Base-by-base conservation (phyloP, 148 eudicot genomes). In the Vaccinium macrocarpon region DNA sequence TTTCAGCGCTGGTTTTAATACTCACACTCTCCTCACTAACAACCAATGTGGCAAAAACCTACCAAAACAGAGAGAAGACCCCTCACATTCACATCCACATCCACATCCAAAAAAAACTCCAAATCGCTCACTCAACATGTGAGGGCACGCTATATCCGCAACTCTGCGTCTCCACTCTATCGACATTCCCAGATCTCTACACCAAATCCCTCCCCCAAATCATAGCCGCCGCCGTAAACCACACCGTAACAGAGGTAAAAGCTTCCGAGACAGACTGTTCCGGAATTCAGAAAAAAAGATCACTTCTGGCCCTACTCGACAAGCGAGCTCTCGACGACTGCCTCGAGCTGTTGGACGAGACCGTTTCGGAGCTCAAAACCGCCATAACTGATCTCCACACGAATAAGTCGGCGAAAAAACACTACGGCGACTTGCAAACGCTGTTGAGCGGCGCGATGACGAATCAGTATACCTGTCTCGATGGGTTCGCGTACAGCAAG, bases 391-490 rank as follows among this genome's bases (percentile, higher is more conserved):
- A 90, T n/a, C 90, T 92, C 27, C 80, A 90, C 5, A 16, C 59
- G 0, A 78, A 85, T 16, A 80, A 59, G 46, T 76, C 86, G 49
- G 72, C 79, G 70, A 12, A 57, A 12, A 84, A 74, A 23, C 84
- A 90, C 38, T 88, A 83, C 86, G 50, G 82, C 10, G 88, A 90
- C 55, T 61, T 94, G 48, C 89, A 84, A 56, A 91, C 97, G 0
- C 83, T 90, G 1, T 81, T 96, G 18, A 94, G 98, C 74, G 98
- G 87, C 0, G 94, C 97, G 29, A 94, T 96, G 94, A 96, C 98
- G n/a, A 93, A 96, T 57, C 93, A 92, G 88, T 83, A 85, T 84
- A 96, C 99, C 13, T 96, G 99, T 68, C 91, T 94, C 1, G 98
- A 96, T 46, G 99, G 98, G 1, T 89, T 96, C 81, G 91, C 92